Conservation (phyloP, 2,329 filamentous ascomycete species). For the Fusarium mangiferae region DNA sequence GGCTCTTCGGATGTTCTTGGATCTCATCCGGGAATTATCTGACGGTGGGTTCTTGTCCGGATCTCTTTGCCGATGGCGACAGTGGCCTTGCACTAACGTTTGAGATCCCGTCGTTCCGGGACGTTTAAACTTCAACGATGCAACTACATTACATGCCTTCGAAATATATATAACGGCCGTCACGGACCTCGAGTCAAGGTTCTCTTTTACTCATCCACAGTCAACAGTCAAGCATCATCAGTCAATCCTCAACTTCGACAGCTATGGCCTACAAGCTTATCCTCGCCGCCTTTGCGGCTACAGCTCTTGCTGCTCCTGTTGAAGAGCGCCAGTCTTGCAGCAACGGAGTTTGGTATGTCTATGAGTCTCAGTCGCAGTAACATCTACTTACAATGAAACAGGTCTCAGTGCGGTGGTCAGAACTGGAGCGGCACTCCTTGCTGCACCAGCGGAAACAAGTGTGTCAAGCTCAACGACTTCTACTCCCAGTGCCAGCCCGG, state of each 20-base stretch:
- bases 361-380: accelerated
- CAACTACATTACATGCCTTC: background rate
- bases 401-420: slow-evolving; percentile 58
- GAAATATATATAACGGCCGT: slow-evolving; percentile 17
- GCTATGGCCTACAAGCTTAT: slow-evolving; percentile 33
- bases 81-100: background rate
- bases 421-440: slow-evolving; percentile 57
- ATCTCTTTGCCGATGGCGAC: background rate
- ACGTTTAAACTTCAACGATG: background rate
- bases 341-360: slow-evolving; percentile 29
- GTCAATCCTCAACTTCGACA: background rate
- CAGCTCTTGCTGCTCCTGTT: slow-evolving; percentile 53
- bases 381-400: slow-evolving; percentile 21
- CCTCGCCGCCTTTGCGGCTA: slow-evolving; percentile 31
- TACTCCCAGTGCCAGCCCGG: slow-evolving; percentile 40
- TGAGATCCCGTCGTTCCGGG: slow-evolving; percentile 33
- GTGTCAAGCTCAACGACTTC: slow-evolving; percentile 41
- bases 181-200: background rate
- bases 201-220: background rate
- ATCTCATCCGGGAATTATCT: slow-evolving; percentile 10
- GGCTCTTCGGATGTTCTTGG: background rate
- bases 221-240: background rate
- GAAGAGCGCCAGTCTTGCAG: slow-evolving; percentile 48
- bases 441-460: slow-evolving; percentile 47
- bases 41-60: background rate